phyloP scores from a whole-genome alignment of 2,329 filamentous ascomycete species.

The Ascochyta clinopodiicola region DNA sequence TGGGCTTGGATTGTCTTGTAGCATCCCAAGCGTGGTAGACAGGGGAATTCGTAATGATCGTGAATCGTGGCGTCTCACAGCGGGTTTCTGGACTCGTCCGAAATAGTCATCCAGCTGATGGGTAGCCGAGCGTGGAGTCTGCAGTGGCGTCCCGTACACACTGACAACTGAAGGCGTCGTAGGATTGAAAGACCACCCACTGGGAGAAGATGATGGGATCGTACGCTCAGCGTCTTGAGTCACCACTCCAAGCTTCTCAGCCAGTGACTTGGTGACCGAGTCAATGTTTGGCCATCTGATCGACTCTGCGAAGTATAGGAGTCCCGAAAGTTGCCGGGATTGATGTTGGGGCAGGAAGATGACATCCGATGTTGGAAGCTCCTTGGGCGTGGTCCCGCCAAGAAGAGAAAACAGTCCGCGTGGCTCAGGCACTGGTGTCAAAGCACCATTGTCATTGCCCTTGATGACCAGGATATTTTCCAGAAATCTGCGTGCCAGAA shows the following conservation, averaged over 20 bases:
- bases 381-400: conserved; percentile 25
- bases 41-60: conserved; percentile 42
- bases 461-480: conserved; percentile 56
- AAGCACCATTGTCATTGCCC: conserved; percentile 23
- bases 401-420: conserved; percentile 41
- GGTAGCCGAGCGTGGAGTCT: conserved; percentile 42
- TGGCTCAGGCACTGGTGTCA: conserved; percentile 28
- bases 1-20: conserved; percentile 22
- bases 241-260: conserved; percentile 42
- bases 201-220: conserved; percentile 26
- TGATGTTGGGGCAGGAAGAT: conserved; percentile 46
- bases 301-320: conserved; percentile 58
- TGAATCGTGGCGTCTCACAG: conserved; percentile 32
- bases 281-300: conserved; percentile 58
- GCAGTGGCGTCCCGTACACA: conserved; percentile 48
- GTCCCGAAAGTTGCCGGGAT: conserved; percentile 55
- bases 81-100: conserved; percentile 37
- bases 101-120: conserved; percentile 45
- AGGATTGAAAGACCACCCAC: conserved; percentile 32
- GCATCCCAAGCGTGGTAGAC: conserved; percentile 25
- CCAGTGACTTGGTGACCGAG: conserved; percentile 46
- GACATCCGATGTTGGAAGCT: conserved; percentile 32
- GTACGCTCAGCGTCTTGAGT: conserved; percentile 20
- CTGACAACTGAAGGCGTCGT: conserved; percentile 42
- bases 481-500: conserved; percentile 60